Evolutionary conservation across 2,329 filamentous ascomycete species (phyloP), one percentile per base, ranked within the genome.

Genomic region (Hypocrella siamensis): DNA sequence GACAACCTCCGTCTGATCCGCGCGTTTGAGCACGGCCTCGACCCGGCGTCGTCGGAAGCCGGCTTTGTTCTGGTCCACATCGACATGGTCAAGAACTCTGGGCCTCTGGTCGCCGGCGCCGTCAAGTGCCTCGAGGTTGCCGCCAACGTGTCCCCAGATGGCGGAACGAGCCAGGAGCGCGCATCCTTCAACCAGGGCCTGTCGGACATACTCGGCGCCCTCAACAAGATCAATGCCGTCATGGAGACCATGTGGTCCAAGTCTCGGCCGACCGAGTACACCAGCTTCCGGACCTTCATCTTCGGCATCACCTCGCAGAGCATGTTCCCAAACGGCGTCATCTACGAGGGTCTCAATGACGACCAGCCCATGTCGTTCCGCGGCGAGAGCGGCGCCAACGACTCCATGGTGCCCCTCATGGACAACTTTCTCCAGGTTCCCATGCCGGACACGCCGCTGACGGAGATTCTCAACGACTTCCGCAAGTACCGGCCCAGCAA

Each of bases 11-110:
- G 84, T 9, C 72, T 94, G 19, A 77, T 94, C 48, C 81, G 88
- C 22, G 88, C 84, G 17, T 96, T 94, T 46, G 86, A 94, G 57
- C 72, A 79, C 45, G 88, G 88, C 11, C 73, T 93, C 7, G 81
- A 94, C 51, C 81, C 81, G 1, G 68, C 67, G 19, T 92, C 83
- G 3, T 93, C 85, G 6, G 88, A 94, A 54, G 88, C 88, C 1
- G 88, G 88, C 31, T 94, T 96, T 51, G 84, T 94, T n/a, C 70
- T 94, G 10, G 86, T 90, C 4, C 88, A 94, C 53, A 76, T 96
- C 31, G 84, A 92, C 55, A 96, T 94, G 86, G 88, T 93, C 31
- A 77, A 76, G 49, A 75, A 93, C 54, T 86, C 85, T 1, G 79
- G 79, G 1, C 70, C 74, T 1, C 64, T 96, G 2, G 75, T 94